Conservation (phyloP, 139 green algal genomes). For the Micractinium sp. region DNA sequence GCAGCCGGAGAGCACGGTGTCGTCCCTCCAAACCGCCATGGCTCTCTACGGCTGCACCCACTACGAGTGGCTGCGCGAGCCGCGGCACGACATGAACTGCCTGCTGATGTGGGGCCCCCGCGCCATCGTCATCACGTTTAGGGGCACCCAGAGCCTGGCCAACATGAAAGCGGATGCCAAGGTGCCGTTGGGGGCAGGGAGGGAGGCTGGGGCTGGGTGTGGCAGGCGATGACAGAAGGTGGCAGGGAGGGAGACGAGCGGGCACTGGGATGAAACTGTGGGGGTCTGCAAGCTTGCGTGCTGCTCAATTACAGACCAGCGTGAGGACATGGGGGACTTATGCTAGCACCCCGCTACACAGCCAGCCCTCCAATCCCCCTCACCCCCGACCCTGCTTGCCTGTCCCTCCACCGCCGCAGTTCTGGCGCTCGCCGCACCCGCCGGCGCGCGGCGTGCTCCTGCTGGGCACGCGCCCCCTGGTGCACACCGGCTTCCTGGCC, state of each 20-base stretch:
- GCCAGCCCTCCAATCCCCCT: too few species aligned
- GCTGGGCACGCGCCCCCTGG: constrained; percentile 1
- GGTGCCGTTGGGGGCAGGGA: not conserved
- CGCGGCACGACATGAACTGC: constrained; percentile 24
- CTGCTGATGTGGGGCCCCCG: not conserved
- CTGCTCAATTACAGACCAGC: too few species aligned
- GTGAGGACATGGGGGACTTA: too few species aligned
- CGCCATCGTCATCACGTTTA: not conserved
- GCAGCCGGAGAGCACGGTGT: constrained; percentile 14
- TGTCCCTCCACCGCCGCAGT: not conserved
- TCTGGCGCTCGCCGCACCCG: constrained; percentile 18
- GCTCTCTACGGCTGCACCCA: constrained; percentile 12
- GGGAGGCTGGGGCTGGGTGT: not conserved
- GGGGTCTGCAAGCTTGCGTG: too few species aligned
- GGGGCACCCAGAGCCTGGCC: constrained; percentile 9
- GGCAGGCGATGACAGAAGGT: not conserved
- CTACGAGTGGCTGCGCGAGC: constrained; percentile 13
- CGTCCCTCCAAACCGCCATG: not conserved
- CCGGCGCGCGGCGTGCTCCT: not conserved
- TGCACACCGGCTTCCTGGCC: constrained; percentile 12
- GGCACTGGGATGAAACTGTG: too few species aligned
- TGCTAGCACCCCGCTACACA: too few species aligned
- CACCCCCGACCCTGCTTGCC: not conserved
- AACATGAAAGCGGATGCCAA: constrained; percentile 9
- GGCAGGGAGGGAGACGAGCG: not conserved